A percentile compares a stretch with the other conserved stretches of the same genome.
Evolutionary conservation across 2,329 filamentous ascomycete species (phyloP).

Genomic region (Monosporascus sp.): DNA sequence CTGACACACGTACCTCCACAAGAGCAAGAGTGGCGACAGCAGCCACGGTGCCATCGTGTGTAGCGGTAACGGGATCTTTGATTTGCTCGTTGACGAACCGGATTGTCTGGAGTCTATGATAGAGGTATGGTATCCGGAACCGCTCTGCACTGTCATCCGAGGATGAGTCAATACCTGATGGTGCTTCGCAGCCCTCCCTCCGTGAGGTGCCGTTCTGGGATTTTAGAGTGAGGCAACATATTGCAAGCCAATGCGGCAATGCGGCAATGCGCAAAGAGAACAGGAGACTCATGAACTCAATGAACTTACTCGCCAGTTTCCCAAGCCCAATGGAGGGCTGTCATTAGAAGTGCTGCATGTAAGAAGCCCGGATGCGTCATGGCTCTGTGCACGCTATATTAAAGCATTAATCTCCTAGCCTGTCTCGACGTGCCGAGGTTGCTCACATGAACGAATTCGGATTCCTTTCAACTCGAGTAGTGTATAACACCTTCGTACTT

Average conservation of each 20-base stretch:
- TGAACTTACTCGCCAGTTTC: conserved; percentile 31
- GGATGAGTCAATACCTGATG: not conserved
- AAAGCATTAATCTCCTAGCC: conserved; percentile 2
- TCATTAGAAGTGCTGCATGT: conserved; percentile 39
- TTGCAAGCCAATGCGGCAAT: not conserved
- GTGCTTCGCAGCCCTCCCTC: not conserved
- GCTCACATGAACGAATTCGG: conserved; percentile 29
- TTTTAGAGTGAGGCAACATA: not conserved
- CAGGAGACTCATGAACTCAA: not conserved
- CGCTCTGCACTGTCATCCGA: conserved; percentile 27
- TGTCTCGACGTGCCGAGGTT: not conserved
- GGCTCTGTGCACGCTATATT: conserved; percentile 34
- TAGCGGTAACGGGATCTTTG: conserved; percentile 29
- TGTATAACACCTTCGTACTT: conserved; percentile 35
- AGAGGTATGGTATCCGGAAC: conserved; percentile 38
- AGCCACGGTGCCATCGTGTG: conserved; percentile 36
- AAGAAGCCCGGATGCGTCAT: conserved; percentile 40
- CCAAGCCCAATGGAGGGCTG: conserved; percentile 41
- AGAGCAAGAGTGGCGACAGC: conserved; percentile 39
- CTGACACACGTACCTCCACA: conserved; percentile 31
- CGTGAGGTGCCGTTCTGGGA: not conserved
- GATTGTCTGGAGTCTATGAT: conserved; percentile 42
- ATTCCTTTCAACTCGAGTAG: conserved; percentile 32
- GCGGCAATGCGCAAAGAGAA: too few species aligned
- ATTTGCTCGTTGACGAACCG: conserved; percentile 40